Evolutionary conservation across 805 yeast genomes (phyloP).

Genomic region (Candida ulmi): DNA sequence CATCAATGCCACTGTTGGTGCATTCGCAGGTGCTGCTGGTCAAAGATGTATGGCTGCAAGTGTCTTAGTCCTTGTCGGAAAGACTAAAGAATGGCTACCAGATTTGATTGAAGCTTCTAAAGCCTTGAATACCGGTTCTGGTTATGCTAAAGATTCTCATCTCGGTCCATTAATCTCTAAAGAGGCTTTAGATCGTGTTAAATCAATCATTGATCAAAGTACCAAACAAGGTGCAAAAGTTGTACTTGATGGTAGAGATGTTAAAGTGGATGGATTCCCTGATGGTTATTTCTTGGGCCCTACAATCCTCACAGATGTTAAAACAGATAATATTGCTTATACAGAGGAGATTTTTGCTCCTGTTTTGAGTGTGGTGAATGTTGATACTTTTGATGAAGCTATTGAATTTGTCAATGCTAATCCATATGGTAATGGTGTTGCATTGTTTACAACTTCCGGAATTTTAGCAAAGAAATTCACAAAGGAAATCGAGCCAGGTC

Average conservation of each 20-base stretch:
- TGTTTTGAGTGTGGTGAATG: slow-evolving; percentile 56
- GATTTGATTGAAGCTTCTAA: slow-evolving; percentile 57
- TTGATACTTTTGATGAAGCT: slow-evolving; percentile 67
- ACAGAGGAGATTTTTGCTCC: slow-evolving; percentile 76
- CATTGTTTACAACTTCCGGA: slow-evolving; percentile 67
- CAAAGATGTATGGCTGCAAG: slow-evolving; percentile 82
- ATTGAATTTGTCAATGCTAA: slow-evolving; percentile 56
- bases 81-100: slow-evolving; percentile 52
- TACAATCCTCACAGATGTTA: slow-evolving; percentile 55
- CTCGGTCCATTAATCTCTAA: slow-evolving; percentile 69
- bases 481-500: slow-evolving; percentile 65
- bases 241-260: slow-evolving; percentile 58
- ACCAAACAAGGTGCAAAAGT: slow-evolving; percentile 54
- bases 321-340: slow-evolving; percentile 61
- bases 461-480: slow-evolving; percentile 66
- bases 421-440: slow-evolving; percentile 66
- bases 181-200: slow-evolving; percentile 45
- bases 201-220: slow-evolving; percentile 46
- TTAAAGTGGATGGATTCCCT: slow-evolving; percentile 41
- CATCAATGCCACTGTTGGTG: slow-evolving; percentile 61
- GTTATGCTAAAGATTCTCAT: slow-evolving; percentile 56
- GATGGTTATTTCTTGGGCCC: slow-evolving; percentile 71
- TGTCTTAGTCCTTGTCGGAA: slow-evolving; percentile 65
- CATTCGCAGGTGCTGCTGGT: slow-evolving; percentile 82
- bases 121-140: slow-evolving; percentile 54